These are phyloP conservation scores for Tricholoma furcatifolium DNA, from an alignment of 768 basidiomycete species.

Conservation along the genomic window DNA sequence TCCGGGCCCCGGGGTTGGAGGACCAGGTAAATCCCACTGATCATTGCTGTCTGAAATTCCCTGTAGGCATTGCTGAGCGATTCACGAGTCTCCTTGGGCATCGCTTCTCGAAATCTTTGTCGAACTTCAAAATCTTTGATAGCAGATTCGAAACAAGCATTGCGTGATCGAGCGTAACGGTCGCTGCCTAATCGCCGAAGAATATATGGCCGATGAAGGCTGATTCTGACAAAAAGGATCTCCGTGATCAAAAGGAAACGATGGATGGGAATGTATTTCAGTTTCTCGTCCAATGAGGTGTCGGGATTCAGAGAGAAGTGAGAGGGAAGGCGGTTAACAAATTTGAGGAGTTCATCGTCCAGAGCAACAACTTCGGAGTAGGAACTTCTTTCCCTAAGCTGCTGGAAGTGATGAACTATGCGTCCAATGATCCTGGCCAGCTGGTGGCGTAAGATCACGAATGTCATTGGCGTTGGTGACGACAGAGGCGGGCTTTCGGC, in stretches of 20 bases:
- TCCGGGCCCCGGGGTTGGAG: constrained; percentile 73
- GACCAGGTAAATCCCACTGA: constrained; percentile 83
- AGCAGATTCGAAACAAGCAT: constrained; percentile 89
- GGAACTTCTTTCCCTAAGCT: constrained; percentile 71
- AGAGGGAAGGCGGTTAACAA: constrained; percentile 74
- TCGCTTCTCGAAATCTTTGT: constrained; percentile 59
- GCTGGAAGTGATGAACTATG: constrained; percentile 92
- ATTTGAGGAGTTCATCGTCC: constrained; percentile 81
- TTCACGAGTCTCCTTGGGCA: constrained; percentile 62
- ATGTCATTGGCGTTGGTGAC: constrained; percentile 81
- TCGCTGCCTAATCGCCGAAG: constrained; percentile 76
- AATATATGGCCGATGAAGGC: constrained; percentile 86
- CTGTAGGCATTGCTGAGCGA: constrained; percentile 81
- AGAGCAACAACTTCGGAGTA: constrained; percentile 81
- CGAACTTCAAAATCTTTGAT: constrained; percentile 84
- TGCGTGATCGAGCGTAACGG: constrained; percentile 76
- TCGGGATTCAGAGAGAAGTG: constrained; percentile 78
- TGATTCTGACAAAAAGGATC: constrained; percentile 81
- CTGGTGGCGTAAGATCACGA: constrained; percentile 81
- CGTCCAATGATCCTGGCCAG: constrained; percentile 84
- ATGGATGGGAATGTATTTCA: constrained; percentile 72
- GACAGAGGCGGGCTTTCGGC: constrained; percentile 58
- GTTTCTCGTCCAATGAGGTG: constrained; percentile 66
- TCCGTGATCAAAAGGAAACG: constrained; percentile 90
- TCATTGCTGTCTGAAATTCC: constrained; percentile 89